Percentiles rank a stretch among this genome's conserved stretches.
Evolutionary conservation across 495 filamentous ascomycete genomes (phyloP).

Genomic region (Hypomontagnella monticulosa): DNA sequence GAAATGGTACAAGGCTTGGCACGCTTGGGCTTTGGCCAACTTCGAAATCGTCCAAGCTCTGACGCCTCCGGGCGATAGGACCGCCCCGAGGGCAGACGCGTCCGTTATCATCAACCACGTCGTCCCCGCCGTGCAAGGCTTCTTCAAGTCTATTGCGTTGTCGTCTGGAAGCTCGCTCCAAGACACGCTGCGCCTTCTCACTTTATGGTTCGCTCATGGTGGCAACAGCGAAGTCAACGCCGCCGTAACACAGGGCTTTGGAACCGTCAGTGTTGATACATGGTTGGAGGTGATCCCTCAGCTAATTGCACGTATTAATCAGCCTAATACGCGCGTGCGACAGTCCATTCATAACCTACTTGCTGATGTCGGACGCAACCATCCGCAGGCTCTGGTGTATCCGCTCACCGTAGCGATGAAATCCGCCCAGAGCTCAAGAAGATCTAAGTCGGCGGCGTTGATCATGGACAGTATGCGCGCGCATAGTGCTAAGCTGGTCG

Average conservation of each 20-base stretch:
- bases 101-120: slow-evolving; percentile 83
- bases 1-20: slow-evolving; percentile 98
- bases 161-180: slow-evolving; percentile 92
- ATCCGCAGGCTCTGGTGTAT: slow-evolving; percentile 98
- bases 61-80: slow-evolving; percentile 67
- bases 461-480: slow-evolving; percentile 99
- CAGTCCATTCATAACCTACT: slow-evolving; percentile 90
- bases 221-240: slow-evolving; percentile 86
- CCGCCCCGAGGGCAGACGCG: slow-evolving; percentile 63
- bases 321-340: slow-evolving; percentile 85
- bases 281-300: slow-evolving; percentile 99
- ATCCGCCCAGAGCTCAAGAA: slow-evolving; percentile 75
- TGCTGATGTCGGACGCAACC: slow-evolving; percentile 88
- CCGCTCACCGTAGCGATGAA: slow-evolving; percentile 99
- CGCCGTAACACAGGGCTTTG: slow-evolving; percentile 88
- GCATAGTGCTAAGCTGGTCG: slow-evolving; percentile 91
- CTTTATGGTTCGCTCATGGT: slow-evolving; percentile 95
- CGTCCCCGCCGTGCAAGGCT: slow-evolving; percentile 91
- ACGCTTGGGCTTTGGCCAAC: slow-evolving; percentile 98
- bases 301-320: slow-evolving; percentile 95
- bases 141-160: slow-evolving; percentile 93
- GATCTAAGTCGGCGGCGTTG: slow-evolving; percentile 82
- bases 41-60: slow-evolving; percentile 95
- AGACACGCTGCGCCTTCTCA: slow-evolving; percentile 91
- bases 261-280: slow-evolving; percentile 91